Base-by-base conservation (phyloP, 345 rosid genomes). In the Syzygium aromaticum region DNA sequence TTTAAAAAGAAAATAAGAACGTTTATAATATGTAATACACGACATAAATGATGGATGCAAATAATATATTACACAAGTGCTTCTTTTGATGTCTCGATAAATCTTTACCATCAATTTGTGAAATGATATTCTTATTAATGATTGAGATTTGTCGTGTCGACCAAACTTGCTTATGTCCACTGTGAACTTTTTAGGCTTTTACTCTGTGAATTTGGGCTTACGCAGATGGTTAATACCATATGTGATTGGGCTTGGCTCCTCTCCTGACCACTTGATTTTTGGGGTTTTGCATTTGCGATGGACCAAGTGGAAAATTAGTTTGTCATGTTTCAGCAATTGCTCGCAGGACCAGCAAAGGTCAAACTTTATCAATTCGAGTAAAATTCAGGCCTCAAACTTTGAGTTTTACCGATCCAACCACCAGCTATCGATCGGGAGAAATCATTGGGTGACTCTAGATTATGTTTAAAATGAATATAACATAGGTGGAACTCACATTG, bases 41-140 rank as follows among this genome's bases (percentile, higher is more conserved):
- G 67, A 59, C 67, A 11, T 59, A 11, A 2, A 61, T n/a, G 5
- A 61, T 0, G 0, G 10, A 38, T 0, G 2, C 2, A 0, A 2
- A 61, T 61, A n/a, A 3, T 14, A 13, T n/a, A 6, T 61, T 17
- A 3, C n/a, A 4, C n/a, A 61, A n/a, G 38, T 61, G 38, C 2
- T 61, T 61, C 2, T 61, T n/a, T 6, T n/a, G 19, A n/a, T 61
- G 9, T 9, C 33, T n/a, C 9, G n/a, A 15, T 59, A 30, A 61
- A 61, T n/a, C 4, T 61, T 17, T 13, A n/a, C 15, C 19, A 6
- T 61, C 6, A 8, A 61, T 61, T 61, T 61, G 14, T 61, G 19
- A 61, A 2, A n/a, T 61, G 5, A 61, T 61, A 61, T 3, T 3
- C 4, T 14, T n/a, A n/a, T 61, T 13, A n/a, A 61, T 19, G 0